Conservation (phyloP, 1,284 basidiomycete species). For the Tilletia horrida region DNA sequence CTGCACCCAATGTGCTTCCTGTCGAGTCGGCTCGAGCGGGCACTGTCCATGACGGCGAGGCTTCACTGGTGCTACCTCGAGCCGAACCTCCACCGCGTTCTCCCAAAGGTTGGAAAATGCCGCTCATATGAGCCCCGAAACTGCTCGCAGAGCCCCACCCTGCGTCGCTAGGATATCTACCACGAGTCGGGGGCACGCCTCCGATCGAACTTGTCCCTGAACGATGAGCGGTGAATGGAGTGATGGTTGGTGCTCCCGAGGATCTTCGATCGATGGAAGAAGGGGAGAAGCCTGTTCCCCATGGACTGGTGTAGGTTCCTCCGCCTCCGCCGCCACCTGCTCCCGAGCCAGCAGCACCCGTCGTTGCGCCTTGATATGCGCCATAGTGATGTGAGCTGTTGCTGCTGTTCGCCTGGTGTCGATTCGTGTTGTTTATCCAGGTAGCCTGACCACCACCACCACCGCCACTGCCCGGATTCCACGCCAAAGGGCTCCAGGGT, state of each 20-base stretch:
- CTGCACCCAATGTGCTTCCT: no score
- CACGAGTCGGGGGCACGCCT: background rate
- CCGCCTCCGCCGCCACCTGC: background rate
- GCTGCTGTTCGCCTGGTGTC: background rate
- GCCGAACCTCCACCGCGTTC: background rate
- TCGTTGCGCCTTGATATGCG: background rate
- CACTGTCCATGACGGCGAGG: background rate
- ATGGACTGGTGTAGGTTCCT: background rate
- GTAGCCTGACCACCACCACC: background rate
- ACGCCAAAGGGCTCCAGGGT: no score
- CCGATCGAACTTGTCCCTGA: no score
- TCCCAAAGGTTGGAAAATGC: background rate
- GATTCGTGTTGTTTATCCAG: background rate
- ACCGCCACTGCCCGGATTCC: background rate
- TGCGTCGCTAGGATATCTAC: conserved; percentile 9
- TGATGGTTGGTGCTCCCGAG: no score
- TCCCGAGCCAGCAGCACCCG: background rate
- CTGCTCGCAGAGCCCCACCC: background rate
- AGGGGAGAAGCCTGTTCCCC: background rate
- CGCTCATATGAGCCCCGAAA: conserved; percentile 11
- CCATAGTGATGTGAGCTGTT: background rate
- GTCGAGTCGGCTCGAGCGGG: no score
- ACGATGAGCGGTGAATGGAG: no score
- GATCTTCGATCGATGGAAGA: no score
- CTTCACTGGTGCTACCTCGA: background rate